Conservation (phyloP, 306 rosid species). For the Dryas drummondii region DNA sequence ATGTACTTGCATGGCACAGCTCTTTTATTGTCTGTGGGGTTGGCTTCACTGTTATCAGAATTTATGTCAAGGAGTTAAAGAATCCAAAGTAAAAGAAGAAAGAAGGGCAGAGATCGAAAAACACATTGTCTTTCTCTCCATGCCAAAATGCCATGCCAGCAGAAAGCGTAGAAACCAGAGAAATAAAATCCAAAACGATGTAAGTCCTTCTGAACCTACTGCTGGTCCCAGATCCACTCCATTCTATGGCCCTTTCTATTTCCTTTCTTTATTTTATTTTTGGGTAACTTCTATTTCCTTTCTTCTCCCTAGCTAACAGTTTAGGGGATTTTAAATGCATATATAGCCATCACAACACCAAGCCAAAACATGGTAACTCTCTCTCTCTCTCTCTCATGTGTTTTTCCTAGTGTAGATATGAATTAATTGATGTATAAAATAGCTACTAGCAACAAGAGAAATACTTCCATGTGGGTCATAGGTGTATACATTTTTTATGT, state of each 20-base stretch:
- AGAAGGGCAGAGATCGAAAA: background rate
- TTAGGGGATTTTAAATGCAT: no score
- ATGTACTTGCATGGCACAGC: slow-evolving; percentile 46
- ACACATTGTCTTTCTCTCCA: slow-evolving; percentile 34
- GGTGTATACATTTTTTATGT: no score
- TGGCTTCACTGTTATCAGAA: slow-evolving; percentile 30
- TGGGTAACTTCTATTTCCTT: no score
- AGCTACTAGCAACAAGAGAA: no score
- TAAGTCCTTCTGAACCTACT: slow-evolving; percentile 42
- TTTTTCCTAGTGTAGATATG: no score
- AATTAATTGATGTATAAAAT: no score
- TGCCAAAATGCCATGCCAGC: slow-evolving; percentile 8
- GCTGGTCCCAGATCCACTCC: slow-evolving; percentile 46
- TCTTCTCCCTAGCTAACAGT: no score
- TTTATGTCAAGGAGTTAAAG: slow-evolving; percentile 43
- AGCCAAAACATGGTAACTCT: no score
- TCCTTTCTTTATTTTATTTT: background rate
- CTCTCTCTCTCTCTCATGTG: no score
- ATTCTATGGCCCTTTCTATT: background rate
- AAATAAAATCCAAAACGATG: slow-evolving; percentile 45
- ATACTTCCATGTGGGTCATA: no score
- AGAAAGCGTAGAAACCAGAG: slow-evolving; percentile 27
- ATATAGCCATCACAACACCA: no score
- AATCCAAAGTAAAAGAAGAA: slow-evolving; percentile 27
- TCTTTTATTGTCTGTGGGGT: slow-evolving; percentile 33